Percentiles rank a stretch among this genome's conserved stretches.
Conservation (phyloP, 148 eudicot genomes). For the Silene latifolia region DNA sequence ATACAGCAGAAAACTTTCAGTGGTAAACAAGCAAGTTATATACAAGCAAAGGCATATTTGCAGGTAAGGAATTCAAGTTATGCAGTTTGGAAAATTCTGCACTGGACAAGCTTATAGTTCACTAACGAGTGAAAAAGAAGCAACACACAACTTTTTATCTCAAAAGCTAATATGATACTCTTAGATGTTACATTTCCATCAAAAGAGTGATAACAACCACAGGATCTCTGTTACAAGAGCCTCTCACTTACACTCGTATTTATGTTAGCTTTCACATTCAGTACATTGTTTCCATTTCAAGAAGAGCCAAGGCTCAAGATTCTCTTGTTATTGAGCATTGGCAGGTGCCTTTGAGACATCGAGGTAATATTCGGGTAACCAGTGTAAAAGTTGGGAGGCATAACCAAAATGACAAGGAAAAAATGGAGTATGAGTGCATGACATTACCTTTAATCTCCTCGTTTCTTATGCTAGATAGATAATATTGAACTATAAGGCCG, state of each 20-base stretch:
- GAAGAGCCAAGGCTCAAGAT: no score
- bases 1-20: background rate
- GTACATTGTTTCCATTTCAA: background rate
- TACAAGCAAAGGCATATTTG: background rate
- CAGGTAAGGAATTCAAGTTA: background rate
- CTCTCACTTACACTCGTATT: no score
- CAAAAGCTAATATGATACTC: background rate
- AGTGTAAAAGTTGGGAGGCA: background rate
- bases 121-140: background rate
- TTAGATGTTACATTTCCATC: no score
- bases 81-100: background rate
- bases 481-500: constrained; percentile 82
- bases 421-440: background rate
- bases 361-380: background rate
- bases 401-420: background rate
- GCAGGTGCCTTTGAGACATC: no score
- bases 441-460: constrained; percentile 37
- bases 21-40: background rate
- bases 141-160: background rate
- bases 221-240: no score
- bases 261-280: background rate
- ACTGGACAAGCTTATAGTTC: background rate
- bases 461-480: constrained; percentile 49
- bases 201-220: no score
- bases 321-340: no score